These are phyloP conservation scores for Penicillium sp. DNA, from an alignment of 2,329 filamentous ascomycete genomes.

Conservation along the genomic window DNA sequence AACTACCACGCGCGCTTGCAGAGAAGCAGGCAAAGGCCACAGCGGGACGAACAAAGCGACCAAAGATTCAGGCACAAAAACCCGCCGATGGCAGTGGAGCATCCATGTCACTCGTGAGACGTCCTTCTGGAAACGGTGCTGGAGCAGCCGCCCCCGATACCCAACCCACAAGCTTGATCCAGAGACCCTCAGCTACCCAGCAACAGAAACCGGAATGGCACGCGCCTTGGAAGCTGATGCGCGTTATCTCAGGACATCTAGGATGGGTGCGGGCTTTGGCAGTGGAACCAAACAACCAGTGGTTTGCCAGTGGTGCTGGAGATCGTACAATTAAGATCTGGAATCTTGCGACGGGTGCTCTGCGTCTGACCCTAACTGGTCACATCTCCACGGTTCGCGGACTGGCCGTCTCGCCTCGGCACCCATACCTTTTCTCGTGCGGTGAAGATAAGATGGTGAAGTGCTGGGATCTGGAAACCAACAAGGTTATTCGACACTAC, in stretches of 20 bases:
- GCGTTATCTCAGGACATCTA: constrained; percentile 93
- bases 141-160: constrained; percentile 37
- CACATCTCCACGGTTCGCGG: constrained; percentile 94
- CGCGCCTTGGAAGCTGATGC: constrained; percentile 96
- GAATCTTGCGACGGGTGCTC: constrained; percentile 86
- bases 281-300: constrained; percentile 94
- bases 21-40: constrained; percentile 72
- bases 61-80: constrained; percentile 52
- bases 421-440: constrained; percentile 96
- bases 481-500: constrained; percentile 97
- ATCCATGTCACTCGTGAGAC: constrained; percentile 59
- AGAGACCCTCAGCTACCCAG: constrained; percentile 61
- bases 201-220: constrained; percentile 91
- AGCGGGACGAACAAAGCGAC: constrained; percentile 65
- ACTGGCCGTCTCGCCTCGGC: constrained; percentile 85
- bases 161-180: constrained; percentile 62
- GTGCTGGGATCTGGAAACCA: constrained; percentile 99
- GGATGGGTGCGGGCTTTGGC: constrained; percentile 91
- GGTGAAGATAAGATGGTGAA: constrained; percentile 99
- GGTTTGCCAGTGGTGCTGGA: constrained; percentile 94
- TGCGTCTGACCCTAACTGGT: constrained; percentile 84
- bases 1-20: constrained; percentile 74
- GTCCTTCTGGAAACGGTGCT: constrained; percentile 30
- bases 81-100: constrained; percentile 52
- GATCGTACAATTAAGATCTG: constrained; percentile 98